phyloP scores from a whole-genome alignment of 2,329 filamentous ascomycete species.

The Cordyceps pruinosa region DNA sequence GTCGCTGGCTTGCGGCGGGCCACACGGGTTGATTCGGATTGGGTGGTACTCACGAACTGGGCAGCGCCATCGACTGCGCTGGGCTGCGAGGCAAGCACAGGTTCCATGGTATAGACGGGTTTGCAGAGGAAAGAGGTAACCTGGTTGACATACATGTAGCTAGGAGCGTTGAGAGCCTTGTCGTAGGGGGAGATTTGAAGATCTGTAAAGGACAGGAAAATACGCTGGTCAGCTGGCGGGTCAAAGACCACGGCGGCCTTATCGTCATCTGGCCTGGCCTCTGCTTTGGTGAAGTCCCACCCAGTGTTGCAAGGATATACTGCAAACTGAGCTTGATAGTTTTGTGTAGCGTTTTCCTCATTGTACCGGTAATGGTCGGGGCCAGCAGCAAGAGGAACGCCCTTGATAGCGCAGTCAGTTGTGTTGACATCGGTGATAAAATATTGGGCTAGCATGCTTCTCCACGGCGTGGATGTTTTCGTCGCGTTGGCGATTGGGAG shows the following conservation, averaged over 20 bases:
- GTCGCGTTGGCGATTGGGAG: conserved; percentile 19
- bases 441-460: conserved; percentile 17
- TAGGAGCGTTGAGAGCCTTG: conserved; percentile 5
- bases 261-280: conserved; percentile 10
- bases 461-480: conserved; percentile 16
- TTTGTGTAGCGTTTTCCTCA: conserved; percentile 21
- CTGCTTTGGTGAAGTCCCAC: conserved; percentile 18
- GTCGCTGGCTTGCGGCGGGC: neutral
- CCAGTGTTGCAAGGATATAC: conserved; percentile 22
- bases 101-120: conserved; percentile 16
- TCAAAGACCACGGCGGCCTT: conserved; percentile 16
- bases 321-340: conserved; percentile 20
- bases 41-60: conserved; percentile 7
- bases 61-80: conserved; percentile 13
- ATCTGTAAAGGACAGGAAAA: conserved; percentile 18
- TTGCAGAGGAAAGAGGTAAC: conserved; percentile 18
- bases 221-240: conserved; percentile 18
- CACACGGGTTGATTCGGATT: neutral
- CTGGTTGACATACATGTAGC: conserved; percentile 17
- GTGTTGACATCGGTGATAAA: conserved; percentile 20
- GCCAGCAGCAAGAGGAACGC: conserved; percentile 19
- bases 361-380: conserved; percentile 21
- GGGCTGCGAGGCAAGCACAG: conserved; percentile 13
- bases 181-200: conserved; percentile 16
- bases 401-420: conserved; percentile 20